Evolutionary conservation across 495 filamentous ascomycete genomes (phyloP).

Genomic region (Apiosordaria backusii): DNA sequence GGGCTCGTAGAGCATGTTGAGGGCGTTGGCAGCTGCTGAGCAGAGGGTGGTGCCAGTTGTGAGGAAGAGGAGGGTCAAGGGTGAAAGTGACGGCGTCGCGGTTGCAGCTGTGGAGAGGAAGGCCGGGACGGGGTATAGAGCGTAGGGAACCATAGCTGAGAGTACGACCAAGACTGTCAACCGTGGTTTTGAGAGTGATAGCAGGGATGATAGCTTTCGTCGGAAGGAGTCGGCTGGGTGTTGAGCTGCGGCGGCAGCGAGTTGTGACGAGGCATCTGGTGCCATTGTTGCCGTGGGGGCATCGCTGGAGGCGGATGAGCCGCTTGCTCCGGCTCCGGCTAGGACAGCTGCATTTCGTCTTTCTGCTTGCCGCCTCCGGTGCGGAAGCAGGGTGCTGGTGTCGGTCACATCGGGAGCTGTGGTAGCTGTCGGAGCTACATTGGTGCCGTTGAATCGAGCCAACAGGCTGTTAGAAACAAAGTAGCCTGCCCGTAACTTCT

Average conservation of each 20-base stretch:
- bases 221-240: constrained; percentile 65
- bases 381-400: constrained; percentile 34
- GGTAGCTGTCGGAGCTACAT: constrained; percentile 6
- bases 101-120: constrained; percentile 64
- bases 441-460: constrained; percentile 27
- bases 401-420: constrained; percentile 6
- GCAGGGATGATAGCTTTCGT: constrained; percentile 74
- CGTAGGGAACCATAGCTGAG: constrained; percentile 87
- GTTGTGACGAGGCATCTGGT: constrained; percentile 76
- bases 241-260: constrained; percentile 69
- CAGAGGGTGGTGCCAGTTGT: constrained; percentile 84
- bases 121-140: constrained; percentile 81
- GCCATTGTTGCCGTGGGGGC: constrained; percentile 48
- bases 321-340: background rate
- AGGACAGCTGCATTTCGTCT: constrained; percentile 25
- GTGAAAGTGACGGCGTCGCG: constrained; percentile 76
- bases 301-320: constrained; percentile 9
- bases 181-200: constrained; percentile 91
- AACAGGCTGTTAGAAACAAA: constrained; percentile 42
- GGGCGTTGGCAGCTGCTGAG: constrained; percentile 80
- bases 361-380: constrained; percentile 41
- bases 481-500: constrained; percentile 36
- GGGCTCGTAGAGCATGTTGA: constrained; percentile 97
- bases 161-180: constrained; percentile 89
- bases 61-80: constrained; percentile 88